These are phyloP conservation scores for Talaromyces nanjingensis DNA, from an alignment of 495 filamentous ascomycete genomes.

Conservation along the genomic window DNA sequence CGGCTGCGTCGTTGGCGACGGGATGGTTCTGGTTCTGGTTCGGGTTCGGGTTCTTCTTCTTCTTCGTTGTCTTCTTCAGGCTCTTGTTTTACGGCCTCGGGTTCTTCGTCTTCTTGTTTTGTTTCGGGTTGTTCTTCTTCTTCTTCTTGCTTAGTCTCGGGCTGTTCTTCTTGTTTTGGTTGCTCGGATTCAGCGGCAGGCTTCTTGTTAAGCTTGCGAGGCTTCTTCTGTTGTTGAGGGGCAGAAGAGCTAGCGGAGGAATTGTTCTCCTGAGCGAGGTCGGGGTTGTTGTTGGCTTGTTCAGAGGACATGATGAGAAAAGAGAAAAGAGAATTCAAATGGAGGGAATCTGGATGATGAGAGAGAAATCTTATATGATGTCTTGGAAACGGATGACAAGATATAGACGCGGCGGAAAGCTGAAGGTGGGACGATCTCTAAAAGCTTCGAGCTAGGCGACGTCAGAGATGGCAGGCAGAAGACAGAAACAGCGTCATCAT, in stretches of 20 bases:
- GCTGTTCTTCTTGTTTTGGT: conserved; percentile 13
- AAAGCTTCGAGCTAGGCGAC: conserved; percentile 12
- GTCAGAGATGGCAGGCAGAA: conserved; percentile 9
- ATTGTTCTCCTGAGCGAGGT: conserved; percentile 26
- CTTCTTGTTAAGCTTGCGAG: conserved; percentile 31
- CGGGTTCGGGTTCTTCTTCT: conserved; percentile 14
- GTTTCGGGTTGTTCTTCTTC: conserved; percentile 1
- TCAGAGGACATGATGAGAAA: conserved; percentile 25
- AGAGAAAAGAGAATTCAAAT: conserved; percentile 17
- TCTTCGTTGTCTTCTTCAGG: conserved; percentile 11
- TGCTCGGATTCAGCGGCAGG: conserved; percentile 16
- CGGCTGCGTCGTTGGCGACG: conserved; percentile 25
- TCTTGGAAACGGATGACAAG: conserved; percentile 10
- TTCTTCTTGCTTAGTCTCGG: conserved; percentile 15
- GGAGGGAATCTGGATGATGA: background rate
- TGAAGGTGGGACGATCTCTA: background rate
- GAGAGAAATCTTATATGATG: conserved; percentile 10
- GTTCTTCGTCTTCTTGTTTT: conserved; percentile 5
- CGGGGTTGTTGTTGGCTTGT: conserved; percentile 4
- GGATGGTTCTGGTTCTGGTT: conserved; percentile 20
- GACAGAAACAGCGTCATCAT: background rate
- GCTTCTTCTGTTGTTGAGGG: conserved; percentile 19
- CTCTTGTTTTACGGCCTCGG: conserved; percentile 8
- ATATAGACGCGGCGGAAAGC: background rate
- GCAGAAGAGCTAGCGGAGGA: conserved; percentile 15